phyloP scores from a whole-genome alignment of 805 yeast genomes.

The Metschnikowia noctiluminum region DNA sequence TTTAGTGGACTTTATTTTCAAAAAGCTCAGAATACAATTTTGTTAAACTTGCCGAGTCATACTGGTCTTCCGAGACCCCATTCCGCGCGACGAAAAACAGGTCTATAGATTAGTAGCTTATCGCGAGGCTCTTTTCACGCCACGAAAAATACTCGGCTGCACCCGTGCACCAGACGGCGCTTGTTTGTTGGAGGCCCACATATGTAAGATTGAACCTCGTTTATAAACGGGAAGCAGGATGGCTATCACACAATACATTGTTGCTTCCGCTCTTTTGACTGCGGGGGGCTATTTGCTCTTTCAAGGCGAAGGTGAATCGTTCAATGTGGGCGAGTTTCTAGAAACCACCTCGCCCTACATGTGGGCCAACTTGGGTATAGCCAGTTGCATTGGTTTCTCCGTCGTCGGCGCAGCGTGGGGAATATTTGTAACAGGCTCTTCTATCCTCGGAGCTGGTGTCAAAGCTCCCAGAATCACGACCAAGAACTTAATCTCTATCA shows the following conservation, averaged over 20 bases:
- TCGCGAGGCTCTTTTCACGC: not conserved
- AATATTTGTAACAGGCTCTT: conserved; percentile 90
- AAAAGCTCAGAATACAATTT: too few species aligned
- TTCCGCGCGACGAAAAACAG: too few species aligned
- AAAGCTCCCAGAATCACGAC: conserved; percentile 97
- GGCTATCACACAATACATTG: conserved; percentile 25
- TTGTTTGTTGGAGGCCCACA: conserved; percentile 8
- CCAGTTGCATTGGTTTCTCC: conserved; percentile 85
- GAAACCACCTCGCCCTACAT: conserved; percentile 86
- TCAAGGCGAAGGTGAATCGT: conserved; percentile 88
- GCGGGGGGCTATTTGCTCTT: conserved; percentile 66
- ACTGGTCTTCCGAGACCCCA: too few species aligned
- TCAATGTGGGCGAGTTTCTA: conserved; percentile 87
- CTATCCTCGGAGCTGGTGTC: conserved; percentile 97
- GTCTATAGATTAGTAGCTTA: not conserved
- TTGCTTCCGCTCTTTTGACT: conserved; percentile 31
- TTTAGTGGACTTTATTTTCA: too few species aligned
- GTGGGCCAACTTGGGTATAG: conserved; percentile 94
- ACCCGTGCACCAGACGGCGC: conserved; percentile 12
- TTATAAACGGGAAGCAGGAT: conserved; percentile 5
- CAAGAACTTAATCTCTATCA: conserved; percentile 91
- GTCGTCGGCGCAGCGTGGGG: conserved; percentile 99
- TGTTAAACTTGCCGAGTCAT: too few species aligned
- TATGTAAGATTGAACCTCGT: too few species aligned
- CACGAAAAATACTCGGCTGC: not conserved